Evolutionary conservation across 2,329 filamentous ascomycete genomes (phyloP), one percentile per base, ranked within the genome.

Genomic region (Incumbomyces delicatus): DNA sequence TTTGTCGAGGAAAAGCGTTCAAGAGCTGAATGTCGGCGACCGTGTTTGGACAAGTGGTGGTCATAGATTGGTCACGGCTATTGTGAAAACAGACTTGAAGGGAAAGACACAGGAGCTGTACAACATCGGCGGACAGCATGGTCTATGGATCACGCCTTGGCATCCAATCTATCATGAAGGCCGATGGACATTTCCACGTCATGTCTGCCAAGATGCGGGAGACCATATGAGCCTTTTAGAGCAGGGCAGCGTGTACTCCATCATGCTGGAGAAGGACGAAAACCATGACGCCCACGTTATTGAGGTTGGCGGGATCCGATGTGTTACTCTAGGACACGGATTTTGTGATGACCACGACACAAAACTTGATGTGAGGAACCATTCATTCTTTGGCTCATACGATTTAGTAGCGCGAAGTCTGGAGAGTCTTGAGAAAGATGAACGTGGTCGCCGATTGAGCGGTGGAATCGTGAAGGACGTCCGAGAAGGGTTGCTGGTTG

Each of bases 321-420:
- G 72, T 12, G 76, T 78, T 1, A 76, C 77, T 0, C 62, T 82
- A 11, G 79, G 77, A 1, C 78, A 82, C 54, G 77, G 78, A 0
- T 37, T 79, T 16, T 27, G 22, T 8, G 41, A 48, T n/a, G 58
- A 62, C 1, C 40, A 37, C 2, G 46, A 49, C 1, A 62, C 57
- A 0, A 57, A 53, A 2, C 58, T 62, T 22, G 71, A 74, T 53
- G 61, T 65, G 1, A 66, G 77, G 17, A 69, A 68, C 0, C 77
- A 80, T 55, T 51, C 46, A 3, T 80, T 80, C 61, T 74, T 79
- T 49, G 77, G 77, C 1, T 63, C 75, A 46, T 75, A 77, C 40
- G 53, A 58, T 2, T 55, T 54, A 7, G 71, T 78, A 1, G 58
- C 60, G 2, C 63, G 63, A 46, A 63, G 64, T 16, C 50, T 79